Conservation (phyloP, 2,329 filamentous ascomycete species). For the Chaetomiaceae sp. region DNA sequence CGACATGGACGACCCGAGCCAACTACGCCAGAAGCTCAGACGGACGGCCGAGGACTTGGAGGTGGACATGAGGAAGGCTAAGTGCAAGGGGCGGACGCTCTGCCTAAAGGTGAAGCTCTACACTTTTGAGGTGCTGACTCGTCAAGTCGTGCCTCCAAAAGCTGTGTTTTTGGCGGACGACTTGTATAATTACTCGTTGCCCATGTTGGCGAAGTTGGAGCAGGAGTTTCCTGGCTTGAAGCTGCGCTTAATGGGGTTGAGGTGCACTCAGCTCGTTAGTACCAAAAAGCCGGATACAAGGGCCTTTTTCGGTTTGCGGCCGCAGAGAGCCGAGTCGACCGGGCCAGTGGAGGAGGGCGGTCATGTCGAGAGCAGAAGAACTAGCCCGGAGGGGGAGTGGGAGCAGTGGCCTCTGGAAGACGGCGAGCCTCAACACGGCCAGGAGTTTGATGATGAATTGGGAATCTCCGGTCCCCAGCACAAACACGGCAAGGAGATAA, state of each 20-base stretch:
- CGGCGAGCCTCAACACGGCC: constrained; percentile 39
- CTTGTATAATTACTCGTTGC: constrained; percentile 73
- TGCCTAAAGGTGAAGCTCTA: constrained; percentile 91
- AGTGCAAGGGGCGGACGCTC: constrained; percentile 85
- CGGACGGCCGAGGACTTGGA: constrained; percentile 80
- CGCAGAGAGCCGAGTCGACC: constrained; percentile 26
- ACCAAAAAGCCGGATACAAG: constrained; percentile 75
- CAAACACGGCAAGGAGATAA: constrained; percentile 49
- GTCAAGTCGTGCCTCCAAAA: constrained; percentile 71
- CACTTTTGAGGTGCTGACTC: constrained; percentile 84
- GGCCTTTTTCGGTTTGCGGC: constrained; percentile 69
- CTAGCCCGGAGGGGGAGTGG: constrained; percentile 49
- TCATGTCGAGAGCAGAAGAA: constrained; percentile 1
- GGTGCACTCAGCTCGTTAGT: constrained; percentile 81
- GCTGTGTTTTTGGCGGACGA: constrained; percentile 72
- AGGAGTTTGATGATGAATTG: constrained; percentile 40
- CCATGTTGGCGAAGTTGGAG: constrained; percentile 78
- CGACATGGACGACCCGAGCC: constrained; percentile 65
- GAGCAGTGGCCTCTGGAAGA: constrained; percentile 66
- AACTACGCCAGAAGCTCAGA: constrained; percentile 72
- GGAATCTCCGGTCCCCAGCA: constrained; percentile 31
- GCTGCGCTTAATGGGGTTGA: constrained; percentile 78
- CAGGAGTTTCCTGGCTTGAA: constrained; percentile 76
- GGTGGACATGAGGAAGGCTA: constrained; percentile 71
- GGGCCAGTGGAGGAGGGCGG: constrained; percentile 19